phyloP scores from a whole-genome alignment of 306 rosid genomes.

The Casuarina equisetifolia region DNA sequence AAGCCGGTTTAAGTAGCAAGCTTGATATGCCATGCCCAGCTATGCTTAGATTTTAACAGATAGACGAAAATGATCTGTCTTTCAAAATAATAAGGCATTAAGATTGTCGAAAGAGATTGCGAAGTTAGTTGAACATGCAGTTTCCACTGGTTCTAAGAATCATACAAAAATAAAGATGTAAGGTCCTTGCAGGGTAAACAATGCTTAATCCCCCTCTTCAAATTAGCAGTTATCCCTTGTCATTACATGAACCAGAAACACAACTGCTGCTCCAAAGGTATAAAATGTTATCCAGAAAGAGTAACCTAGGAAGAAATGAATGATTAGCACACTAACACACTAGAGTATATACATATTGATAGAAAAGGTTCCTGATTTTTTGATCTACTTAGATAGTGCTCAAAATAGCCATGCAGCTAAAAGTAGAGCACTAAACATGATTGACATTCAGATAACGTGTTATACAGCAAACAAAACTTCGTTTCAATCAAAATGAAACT shows the following conservation, averaged over 20 bases:
- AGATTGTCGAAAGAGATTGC: background rate
- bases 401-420: background rate
- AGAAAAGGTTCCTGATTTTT: background rate
- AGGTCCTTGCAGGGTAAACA: background rate
- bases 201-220: background rate
- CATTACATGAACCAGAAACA: background rate
- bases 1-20: background rate
- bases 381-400: background rate
- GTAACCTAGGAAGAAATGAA: too few relatives aligned
- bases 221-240: background rate
- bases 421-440: too few relatives aligned
- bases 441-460: too few relatives aligned
- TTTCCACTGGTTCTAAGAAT: background rate
- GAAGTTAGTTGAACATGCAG: background rate
- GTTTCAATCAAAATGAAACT: too few relatives aligned
- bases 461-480: too few relatives aligned
- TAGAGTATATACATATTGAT: background rate
- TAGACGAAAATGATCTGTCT: background rate
- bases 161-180: background rate
- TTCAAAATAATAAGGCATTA: background rate
- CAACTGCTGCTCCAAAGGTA: background rate
- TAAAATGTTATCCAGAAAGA: background rate
- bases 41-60: background rate
- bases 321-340: background rate
- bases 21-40: background rate